Base-by-base conservation (phyloP, 164 flowering plant species). In the Umbellularia californica region DNA sequence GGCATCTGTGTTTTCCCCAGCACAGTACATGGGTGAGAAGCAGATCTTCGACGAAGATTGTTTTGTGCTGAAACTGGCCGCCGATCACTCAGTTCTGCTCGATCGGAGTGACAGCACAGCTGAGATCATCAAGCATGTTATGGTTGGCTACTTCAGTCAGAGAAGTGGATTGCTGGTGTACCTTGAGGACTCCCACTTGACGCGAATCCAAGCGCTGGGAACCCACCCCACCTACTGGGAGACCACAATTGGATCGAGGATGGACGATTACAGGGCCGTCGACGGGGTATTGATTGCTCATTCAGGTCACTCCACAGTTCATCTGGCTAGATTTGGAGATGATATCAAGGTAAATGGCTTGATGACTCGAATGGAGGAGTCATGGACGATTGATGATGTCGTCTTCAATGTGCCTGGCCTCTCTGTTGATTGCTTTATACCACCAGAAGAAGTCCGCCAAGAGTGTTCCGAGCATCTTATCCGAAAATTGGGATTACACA, bases 231-330 rank as follows among this genome's bases (percentile, higher is more conserved):
- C 79, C 1, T 92, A 92, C 75, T 92, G 97, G 97, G 97, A 92
- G 69, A 92, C 97, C 65, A 84, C 92, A 0, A 90, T 91, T 85
- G 79, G 85, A 9, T 84, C 97, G 0, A 85, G 70, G 65, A 84
- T 92, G 22, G 86, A 86, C 47, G 94, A 91, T 79, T 92, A 92
- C 65, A 79, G 89, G 20, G 2, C 77, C 1, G 85, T 91, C 35
- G 95, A 92, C 27, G 94, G 93, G 5, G 89, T 88, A 77, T 81
- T 85, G 92, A 83, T 91, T 15, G 90, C 95, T 0, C 97, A 92
- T 35, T 78, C 87, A 0, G 97, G 97, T n/a, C 88, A 86, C 25
- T 83, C 97, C 0, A 81, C 69, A n/a, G 94, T 75, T 5, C 79
- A 81, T 79, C 82, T 92, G 76, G 81, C 91, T 27, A 77, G 92